phyloP scores from a whole-genome alignment of 2,329 filamentous ascomycete genomes.

The Diaporthe batatas region DNA sequence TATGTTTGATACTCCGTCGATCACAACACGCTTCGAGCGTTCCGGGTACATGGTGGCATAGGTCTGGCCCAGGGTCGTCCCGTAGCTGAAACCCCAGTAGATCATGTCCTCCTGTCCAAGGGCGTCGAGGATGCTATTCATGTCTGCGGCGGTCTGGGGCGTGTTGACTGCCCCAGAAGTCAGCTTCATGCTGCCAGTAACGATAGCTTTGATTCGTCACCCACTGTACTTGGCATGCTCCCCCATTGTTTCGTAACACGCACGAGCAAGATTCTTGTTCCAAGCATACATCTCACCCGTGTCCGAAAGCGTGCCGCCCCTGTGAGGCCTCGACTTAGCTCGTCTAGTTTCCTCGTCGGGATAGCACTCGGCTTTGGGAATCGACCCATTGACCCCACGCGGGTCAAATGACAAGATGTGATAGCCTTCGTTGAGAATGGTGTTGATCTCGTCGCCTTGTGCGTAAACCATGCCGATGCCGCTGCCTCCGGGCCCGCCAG shows the following conservation, averaged over 20 bases:
- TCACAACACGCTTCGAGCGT: slow-evolving; percentile 51
- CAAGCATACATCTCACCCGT: slow-evolving; percentile 56
- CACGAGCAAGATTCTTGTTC: slow-evolving; percentile 55
- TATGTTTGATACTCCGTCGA: slow-evolving; percentile 62
- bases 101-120: slow-evolving; percentile 50
- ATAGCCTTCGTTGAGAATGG: slow-evolving; percentile 57
- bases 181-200: slow-evolving; percentile 50
- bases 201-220: slow-evolving; percentile 58
- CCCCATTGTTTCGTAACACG: slow-evolving; percentile 59
- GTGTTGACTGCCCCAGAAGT: slow-evolving; percentile 7
- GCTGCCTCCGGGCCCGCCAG: slow-evolving; percentile 61
- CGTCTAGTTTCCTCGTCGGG: slow-evolving; percentile 51
- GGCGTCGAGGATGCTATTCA: slow-evolving; percentile 22
- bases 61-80: slow-evolving; percentile 58
- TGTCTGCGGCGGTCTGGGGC: slow-evolving; percentile 30
- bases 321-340: slow-evolving; percentile 44
- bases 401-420: slow-evolving; percentile 63
- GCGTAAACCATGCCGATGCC: slow-evolving; percentile 54
- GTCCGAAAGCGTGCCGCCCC: slow-evolving; percentile 49
- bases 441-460: slow-evolving; percentile 52
- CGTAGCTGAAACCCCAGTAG: slow-evolving; percentile 63
- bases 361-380: slow-evolving; percentile 56
- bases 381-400: slow-evolving; percentile 56
- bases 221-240: slow-evolving; percentile 60
- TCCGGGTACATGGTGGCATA: slow-evolving; percentile 57